Evolutionary conservation across 2,329 filamentous ascomycete genomes (phyloP).

Genomic region (Aureobasidium vineae): DNA sequence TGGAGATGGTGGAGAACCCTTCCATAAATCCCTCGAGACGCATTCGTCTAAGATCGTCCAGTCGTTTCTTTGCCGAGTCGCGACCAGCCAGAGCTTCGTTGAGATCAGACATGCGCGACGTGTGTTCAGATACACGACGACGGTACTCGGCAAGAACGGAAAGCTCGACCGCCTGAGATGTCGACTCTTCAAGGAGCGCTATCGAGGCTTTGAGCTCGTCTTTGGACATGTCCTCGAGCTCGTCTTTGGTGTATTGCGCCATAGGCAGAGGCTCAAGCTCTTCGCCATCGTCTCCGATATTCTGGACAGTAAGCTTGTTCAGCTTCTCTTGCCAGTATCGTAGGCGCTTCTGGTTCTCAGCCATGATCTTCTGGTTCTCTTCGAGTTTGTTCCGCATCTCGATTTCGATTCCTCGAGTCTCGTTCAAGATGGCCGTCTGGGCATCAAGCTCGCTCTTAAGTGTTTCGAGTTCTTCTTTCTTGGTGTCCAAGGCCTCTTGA

Average conservation of each 20-base stretch:
- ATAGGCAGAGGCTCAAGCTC: conserved; percentile 60
- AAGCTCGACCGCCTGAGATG: conserved; percentile 84
- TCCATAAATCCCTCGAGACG: conserved; percentile 98
- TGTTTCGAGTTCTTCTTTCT: conserved; percentile 74
- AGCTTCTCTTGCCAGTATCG: conserved; percentile 90
- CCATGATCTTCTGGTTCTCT: conserved; percentile 85
- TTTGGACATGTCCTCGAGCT: conserved; percentile 63
- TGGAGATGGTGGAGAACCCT: conserved; percentile 89
- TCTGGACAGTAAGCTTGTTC: conserved; percentile 77
- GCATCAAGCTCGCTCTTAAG: conserved; percentile 85
- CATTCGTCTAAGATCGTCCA: conserved; percentile 85
- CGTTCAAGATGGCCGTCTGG: conserved; percentile 81
- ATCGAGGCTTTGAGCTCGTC: conserved; percentile 63
- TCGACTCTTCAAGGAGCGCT: conserved; percentile 67
- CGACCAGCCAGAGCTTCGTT: conserved; percentile 72
- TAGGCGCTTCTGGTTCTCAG: conserved; percentile 80
- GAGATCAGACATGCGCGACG: conserved; percentile 77
- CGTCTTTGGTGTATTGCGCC: conserved; percentile 73
- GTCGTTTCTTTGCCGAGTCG: conserved; percentile 85
- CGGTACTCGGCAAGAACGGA: conserved; percentile 87
- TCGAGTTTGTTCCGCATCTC: conserved; percentile 99
- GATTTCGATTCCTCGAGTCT: conserved; percentile 84
- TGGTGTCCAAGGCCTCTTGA: conserved; percentile 70
- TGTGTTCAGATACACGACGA: conserved; percentile 78
- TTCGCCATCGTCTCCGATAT: conserved; percentile 60